Percentiles rank a stretch among this genome's conserved stretches.
phyloP scores from a whole-genome alignment of 2,329 filamentous ascomycete species.

The Aureobasidium musti region DNA sequence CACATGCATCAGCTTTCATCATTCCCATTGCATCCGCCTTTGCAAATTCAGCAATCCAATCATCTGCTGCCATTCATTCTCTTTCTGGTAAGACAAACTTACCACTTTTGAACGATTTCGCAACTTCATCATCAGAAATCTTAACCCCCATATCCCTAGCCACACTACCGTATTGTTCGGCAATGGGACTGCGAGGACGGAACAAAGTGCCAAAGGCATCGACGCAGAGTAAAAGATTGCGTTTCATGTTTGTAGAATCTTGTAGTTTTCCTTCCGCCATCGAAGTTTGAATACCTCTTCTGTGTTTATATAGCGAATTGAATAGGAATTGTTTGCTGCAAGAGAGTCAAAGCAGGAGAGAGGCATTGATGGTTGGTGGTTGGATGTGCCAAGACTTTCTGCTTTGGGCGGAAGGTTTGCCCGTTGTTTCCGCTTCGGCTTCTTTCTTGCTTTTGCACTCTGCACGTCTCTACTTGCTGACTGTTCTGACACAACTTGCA shows the following conservation, averaged over 20 bases:
- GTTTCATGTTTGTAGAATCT: slow-evolving; percentile 28
- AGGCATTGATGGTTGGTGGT: neutral
- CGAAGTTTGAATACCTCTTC: neutral
- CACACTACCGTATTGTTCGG: slow-evolving; percentile 56
- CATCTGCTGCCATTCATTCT: too few relatives aligned
- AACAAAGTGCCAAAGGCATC: slow-evolving; percentile 69
- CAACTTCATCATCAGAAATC: slow-evolving; percentile 49
- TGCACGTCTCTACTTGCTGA: neutral
- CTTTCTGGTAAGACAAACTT: too few relatives aligned
- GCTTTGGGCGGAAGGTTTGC: neutral
- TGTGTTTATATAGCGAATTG: neutral
- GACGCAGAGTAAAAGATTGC: slow-evolving; percentile 60
- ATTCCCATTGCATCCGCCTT: too few relatives aligned
- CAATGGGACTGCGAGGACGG: slow-evolving; percentile 53
- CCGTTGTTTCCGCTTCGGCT: neutral
- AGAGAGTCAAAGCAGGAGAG: neutral
- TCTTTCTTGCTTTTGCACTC: neutral
- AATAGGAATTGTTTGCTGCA: neutral
- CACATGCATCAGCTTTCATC: neutral
- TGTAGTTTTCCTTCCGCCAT: neutral
- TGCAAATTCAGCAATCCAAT: too few relatives aligned
- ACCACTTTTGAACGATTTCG: slow-evolving; percentile 27
- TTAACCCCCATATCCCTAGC: slow-evolving; percentile 55
- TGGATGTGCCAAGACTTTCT: slow-evolving; percentile 1
- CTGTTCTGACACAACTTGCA: neutral